Base-by-base conservation (phyloP, 352 stramenopile genomes). In the Phytophthora tubulina region DNA sequence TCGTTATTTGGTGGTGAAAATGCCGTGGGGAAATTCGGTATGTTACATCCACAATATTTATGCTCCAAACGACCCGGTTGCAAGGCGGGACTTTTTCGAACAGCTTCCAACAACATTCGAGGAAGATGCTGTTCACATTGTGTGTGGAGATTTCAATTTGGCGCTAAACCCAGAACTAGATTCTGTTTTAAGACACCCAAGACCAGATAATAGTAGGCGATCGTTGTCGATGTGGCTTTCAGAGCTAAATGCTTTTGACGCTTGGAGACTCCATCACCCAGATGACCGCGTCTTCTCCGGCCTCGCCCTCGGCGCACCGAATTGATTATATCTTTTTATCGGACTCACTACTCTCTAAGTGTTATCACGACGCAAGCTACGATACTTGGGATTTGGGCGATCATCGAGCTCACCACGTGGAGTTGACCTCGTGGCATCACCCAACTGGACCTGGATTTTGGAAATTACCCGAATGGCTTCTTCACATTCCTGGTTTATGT, bases 261-360 rank as follows among this genome's bases (percentile, higher is more conserved):
- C 38, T 4, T 67, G 59, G 48, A 30, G 38, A 11, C 48, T 59
- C 36, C 59, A 67, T 59, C 46, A 67, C 30, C 59, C 59, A 13
- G 11, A 67, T 10, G 21, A 42, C 2, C 3, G 13, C 21, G 27
- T 36, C 1, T 67, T 36, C 13, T 59, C 48, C 3, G 59, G 38
- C 59, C 59, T 11, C 35, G 11, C 4, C 59, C 48, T 11, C 8
- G 59, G 9, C 13, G 49, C 56, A 67, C 32, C 49, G 49, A 1
- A 33, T 67, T n/a, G 48, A 67, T 36, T 67, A 67, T n/a, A 42
- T 60, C 15, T 44, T 67, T 67, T 1, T 67, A 2, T 67, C 36
- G 17, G 36, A 60, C 30, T 5, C 6, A 49, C 4, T 21, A 3
- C 42, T 49, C 2, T 10, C 13, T 15, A 5, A 6, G 13, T 50